phyloP scores from a whole-genome alignment of 169 alveolate genomes.

The Plasmodium falciparum region DNA sequence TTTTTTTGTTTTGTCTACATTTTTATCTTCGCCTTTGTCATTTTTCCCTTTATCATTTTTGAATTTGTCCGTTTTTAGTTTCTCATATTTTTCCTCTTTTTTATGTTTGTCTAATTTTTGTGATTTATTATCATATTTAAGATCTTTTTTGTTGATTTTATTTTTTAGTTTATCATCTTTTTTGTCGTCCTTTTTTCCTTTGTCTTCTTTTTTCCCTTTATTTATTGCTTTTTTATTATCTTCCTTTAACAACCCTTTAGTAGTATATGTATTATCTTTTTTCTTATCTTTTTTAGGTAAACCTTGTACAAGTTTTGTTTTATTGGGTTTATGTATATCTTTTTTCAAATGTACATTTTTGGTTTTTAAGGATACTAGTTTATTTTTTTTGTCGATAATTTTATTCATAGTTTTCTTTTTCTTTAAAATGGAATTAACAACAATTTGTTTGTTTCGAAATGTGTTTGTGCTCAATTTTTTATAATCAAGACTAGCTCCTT shows the following conservation, averaged over 20 bases:
- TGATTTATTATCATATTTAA: constrained; percentile 3
- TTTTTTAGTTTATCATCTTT: constrained; percentile 40
- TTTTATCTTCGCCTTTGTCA: constrained; percentile 2
- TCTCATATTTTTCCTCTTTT: constrained; percentile 16
- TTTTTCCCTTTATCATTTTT: constrained; percentile 34
- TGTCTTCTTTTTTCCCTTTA: constrained; percentile 14
- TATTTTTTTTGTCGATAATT: constrained; percentile 36
- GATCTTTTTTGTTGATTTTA: constrained; percentile 19
- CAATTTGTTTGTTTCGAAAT: constrained; percentile 22
- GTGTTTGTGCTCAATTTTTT: constrained; percentile 57
- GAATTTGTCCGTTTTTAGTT: constrained; percentile 23
- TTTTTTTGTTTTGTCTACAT: constrained; percentile 15
- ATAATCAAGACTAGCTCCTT: constrained; percentile 61
- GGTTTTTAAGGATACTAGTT: constrained; percentile 17
- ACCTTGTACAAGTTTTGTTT: no score
- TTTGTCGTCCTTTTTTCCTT: constrained; percentile 18
- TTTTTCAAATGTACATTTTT: constrained; percentile 16
- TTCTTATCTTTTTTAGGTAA: no score
- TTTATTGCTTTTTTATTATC: constrained; percentile 8
- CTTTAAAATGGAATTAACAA: constrained; percentile 33
- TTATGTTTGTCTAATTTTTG: not conserved
- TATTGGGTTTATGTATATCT: not conserved
- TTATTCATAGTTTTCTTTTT: constrained; percentile 52
- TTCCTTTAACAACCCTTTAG: not conserved
- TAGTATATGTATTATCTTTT: no score